These are phyloP conservation scores for Fraxinus baroniana DNA, from an alignment of 305 asterid genomes.

Conservation along the genomic window DNA sequence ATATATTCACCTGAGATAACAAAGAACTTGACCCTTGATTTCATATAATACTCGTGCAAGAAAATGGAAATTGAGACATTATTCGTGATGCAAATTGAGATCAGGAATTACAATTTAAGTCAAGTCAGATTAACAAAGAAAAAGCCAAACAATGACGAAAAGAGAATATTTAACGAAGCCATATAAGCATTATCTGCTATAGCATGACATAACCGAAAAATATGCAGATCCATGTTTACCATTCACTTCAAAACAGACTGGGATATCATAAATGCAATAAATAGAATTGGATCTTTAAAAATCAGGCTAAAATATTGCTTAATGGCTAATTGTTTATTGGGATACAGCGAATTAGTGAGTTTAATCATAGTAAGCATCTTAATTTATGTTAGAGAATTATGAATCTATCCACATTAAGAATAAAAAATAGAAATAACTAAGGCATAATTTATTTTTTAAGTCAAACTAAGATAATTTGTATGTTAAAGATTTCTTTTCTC, in stretches of 20 bases:
- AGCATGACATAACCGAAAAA: not conserved
- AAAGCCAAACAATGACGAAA: not conserved
- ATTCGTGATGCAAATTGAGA: not conserved
- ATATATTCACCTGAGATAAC: slow-evolving; percentile 39
- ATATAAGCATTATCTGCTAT: not conserved
- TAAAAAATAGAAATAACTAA: not conserved
- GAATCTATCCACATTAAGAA: not conserved
- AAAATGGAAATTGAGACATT: not conserved
- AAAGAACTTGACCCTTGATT: slow-evolving; percentile 6
- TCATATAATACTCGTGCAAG: not conserved
- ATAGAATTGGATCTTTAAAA: not conserved
- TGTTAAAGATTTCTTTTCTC: not conserved
- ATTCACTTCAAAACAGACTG: not conserved
- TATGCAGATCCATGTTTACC: not conserved
- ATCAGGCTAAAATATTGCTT: not conserved
- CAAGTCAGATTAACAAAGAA: not conserved
- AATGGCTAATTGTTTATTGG: not conserved
- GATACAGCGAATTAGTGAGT: not conserved
- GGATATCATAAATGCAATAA: not conserved
- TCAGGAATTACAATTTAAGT: not conserved
- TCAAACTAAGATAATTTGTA: not conserved
- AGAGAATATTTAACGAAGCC: not conserved
- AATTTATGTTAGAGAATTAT: not conserved
- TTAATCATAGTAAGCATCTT: not conserved
- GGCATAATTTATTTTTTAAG: not conserved